phyloP scores from a whole-genome alignment of 176 grass and related monocot species.

The Avena sativa region DNA sequence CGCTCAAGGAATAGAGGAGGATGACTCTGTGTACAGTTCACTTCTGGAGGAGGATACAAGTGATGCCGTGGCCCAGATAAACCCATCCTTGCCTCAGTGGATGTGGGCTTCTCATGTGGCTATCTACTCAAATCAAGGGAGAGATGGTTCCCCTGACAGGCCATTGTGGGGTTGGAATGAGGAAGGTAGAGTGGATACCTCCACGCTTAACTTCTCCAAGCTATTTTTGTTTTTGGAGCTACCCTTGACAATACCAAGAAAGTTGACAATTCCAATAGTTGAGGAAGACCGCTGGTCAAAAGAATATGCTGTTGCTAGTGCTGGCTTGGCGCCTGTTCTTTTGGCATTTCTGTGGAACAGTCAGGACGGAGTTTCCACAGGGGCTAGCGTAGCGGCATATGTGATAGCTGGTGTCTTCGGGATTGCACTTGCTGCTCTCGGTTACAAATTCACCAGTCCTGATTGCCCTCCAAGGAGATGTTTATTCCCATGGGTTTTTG shows the following conservation, averaged over 20 bases:
- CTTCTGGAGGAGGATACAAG: constrained; percentile 76
- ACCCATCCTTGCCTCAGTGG: constrained; percentile 89
- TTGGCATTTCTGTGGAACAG: constrained; percentile 79
- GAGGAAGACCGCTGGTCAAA: constrained; percentile 94
- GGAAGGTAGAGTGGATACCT: constrained; percentile 63
- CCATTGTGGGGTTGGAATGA: constrained; percentile 99
- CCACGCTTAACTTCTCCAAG: constrained; percentile 61
- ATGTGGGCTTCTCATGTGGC: constrained; percentile 99
- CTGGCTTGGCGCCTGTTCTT: constrained; percentile 75
- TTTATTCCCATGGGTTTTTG: constrained; percentile 93
- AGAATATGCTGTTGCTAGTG: constrained; percentile 79
- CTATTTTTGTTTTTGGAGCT: constrained; percentile 82
- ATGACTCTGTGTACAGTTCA: constrained; percentile 78
- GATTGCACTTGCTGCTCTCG: constrained; percentile 61
- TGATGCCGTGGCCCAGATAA: constrained; percentile 53
- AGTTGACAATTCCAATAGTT: constrained; percentile 83
- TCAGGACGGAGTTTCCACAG: constrained; percentile 52
- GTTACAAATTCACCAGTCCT: constrained; percentile 68
- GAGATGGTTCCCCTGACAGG: constrained; percentile 71
- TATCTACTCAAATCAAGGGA: constrained; percentile 91
- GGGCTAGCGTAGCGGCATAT: constrained; percentile 54
- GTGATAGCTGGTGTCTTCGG: constrained; percentile 60
- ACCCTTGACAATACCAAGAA: constrained; percentile 89
- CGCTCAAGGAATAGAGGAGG: constrained; percentile 64
- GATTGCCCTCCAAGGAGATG: constrained; percentile 81